phyloP scores from a whole-genome alignment of 768 basidiomycete genomes.

The Leccinellum albellum region DNA sequence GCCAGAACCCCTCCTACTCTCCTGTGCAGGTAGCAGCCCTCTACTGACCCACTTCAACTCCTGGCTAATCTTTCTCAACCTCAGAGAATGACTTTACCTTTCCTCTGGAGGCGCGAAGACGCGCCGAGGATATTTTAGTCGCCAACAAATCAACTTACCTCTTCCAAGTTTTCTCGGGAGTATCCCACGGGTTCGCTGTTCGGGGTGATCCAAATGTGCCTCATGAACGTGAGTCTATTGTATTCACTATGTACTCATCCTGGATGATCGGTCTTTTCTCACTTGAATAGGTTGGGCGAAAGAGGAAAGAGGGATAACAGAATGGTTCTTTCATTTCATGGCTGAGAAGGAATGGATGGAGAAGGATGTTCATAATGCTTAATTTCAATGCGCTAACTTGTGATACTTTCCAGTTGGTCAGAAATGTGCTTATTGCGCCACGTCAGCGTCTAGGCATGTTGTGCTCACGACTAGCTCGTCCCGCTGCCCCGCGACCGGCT shows the following conservation, averaged over 20 bases:
- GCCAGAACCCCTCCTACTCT: slow-evolving; percentile 24
- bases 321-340: slow-evolving; percentile 47
- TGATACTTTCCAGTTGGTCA: background rate
- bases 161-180: slow-evolving; percentile 51
- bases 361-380: background rate
- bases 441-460: background rate
- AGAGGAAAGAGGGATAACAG: slow-evolving; percentile 49
- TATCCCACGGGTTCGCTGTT: slow-evolving; percentile 31
- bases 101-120: slow-evolving; percentile 45
- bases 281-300: slow-evolving; percentile 49
- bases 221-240: slow-evolving; percentile 14
- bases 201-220: slow-evolving; percentile 19
- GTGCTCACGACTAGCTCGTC: slow-evolving; percentile 1
- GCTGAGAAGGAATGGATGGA: background rate
- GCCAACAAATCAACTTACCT: slow-evolving; percentile 47
- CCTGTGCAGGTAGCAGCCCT: slow-evolving; percentile 18
- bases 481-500: slow-evolving; percentile 48
- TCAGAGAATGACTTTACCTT: slow-evolving; percentile 52
- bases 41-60: background rate
- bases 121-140: slow-evolving; percentile 52
- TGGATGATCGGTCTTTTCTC: background rate
- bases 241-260: background rate
- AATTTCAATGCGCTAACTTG: no score
- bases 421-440: background rate
- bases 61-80: background rate